phyloP scores from a whole-genome alignment of 108 stramenopile genomes.

The Cyclotella choctawhatcheeana region DNA sequence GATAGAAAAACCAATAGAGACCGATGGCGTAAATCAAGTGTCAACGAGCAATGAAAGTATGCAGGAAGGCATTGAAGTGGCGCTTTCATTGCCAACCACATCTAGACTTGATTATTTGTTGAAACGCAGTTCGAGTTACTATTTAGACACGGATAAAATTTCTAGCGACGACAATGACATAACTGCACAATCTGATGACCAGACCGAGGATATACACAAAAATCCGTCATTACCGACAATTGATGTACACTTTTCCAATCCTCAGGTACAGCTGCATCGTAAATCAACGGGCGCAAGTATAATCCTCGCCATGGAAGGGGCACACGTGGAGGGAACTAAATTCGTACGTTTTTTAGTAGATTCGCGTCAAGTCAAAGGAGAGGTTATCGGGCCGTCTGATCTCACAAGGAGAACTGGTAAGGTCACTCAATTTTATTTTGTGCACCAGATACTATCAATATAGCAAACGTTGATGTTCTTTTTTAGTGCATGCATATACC shows the following conservation, averaged over 20 bases:
- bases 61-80: constrained; percentile 20
- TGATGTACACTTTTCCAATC: constrained; percentile 61
- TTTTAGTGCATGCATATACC: constrained; percentile 31
- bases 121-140: constrained; percentile 13
- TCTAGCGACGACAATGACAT: neutral
- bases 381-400: constrained; percentile 33
- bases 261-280: constrained; percentile 59
- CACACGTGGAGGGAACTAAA: constrained; percentile 56
- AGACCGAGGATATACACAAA: neutral
- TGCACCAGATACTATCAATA: neutral
- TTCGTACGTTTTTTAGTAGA: constrained; percentile 47
- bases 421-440: neutral
- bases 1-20: neutral
- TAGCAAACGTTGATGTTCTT: neutral
- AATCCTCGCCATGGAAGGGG: constrained; percentile 56
- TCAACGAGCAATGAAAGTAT: neutral
- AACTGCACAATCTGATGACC: neutral
- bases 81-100: neutral
- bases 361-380: constrained; percentile 14
- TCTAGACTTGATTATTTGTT: constrained; percentile 46
- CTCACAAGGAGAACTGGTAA: constrained; percentile 52
- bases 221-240: constrained; percentile 48
- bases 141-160: constrained; percentile 8
- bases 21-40: neutral
- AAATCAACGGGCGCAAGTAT: constrained; percentile 53